Conservation (phyloP, 768 basidiomycete genomes). For the Floccularia luteovirens region DNA sequence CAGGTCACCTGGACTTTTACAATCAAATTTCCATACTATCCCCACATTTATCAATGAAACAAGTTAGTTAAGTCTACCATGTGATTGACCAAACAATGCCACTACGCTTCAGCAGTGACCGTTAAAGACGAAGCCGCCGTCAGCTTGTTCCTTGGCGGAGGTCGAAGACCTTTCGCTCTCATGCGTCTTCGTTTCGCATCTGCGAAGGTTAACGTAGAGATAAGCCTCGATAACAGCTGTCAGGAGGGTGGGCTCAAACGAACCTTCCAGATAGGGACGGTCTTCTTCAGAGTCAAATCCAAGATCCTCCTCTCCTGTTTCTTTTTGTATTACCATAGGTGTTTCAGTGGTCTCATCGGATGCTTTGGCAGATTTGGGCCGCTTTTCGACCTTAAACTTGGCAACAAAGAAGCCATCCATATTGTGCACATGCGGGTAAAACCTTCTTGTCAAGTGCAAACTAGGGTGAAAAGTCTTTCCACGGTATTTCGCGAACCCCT, state of each 20-base stretch:
- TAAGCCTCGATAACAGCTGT: conserved; percentile 5
- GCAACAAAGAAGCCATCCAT: conserved; percentile 99
- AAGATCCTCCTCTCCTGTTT: conserved; percentile 26
- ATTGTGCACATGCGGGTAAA: conserved; percentile 97
- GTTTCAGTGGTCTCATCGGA: conserved; percentile 19
- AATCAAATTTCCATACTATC: too few species aligned
- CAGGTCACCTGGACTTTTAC: too few species aligned
- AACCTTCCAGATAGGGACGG: conserved; percentile 71
- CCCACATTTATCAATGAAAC: too few species aligned
- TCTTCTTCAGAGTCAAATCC: conserved; percentile 77
- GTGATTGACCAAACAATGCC: too few species aligned
- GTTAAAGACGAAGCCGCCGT: conserved; percentile 12
- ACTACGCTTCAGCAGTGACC: too few species aligned
- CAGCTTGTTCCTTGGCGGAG: conserved; percentile 42
- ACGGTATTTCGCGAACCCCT: conserved; percentile 85
- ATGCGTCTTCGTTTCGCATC: conserved; percentile 69
- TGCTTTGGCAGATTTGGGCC: conserved; percentile 37
- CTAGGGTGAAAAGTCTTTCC: conserved; percentile 85
- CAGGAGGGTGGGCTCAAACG: conserved; percentile 24
- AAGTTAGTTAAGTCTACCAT: too few species aligned
- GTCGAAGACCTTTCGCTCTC: conserved; percentile 69
- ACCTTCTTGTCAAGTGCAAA: conserved; percentile 76
- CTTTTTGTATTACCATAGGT: conserved; percentile 19
- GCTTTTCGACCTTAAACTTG: conserved; percentile 92
- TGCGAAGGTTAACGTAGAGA: conserved; percentile 18